A percentile compares a stretch with the other conserved stretches of the same genome.
Conservation (phyloP, 2,329 filamentous ascomycete genomes). For the Paecilomyces sp. region DNA sequence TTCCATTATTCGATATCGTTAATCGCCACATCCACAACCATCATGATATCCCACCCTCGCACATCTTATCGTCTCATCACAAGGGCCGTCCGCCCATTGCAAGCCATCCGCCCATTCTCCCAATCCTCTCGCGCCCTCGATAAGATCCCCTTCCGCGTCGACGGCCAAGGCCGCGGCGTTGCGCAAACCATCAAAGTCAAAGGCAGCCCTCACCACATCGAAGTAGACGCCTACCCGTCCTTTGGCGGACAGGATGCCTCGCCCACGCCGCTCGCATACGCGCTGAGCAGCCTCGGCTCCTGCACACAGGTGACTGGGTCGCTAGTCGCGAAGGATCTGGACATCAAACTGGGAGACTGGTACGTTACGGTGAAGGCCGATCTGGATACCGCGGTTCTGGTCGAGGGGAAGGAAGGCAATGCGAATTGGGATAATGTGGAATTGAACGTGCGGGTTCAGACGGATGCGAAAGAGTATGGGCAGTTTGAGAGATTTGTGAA, state of each 20-base stretch:
- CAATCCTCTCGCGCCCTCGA: neutral
- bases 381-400: conserved; percentile 17
- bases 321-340: conserved; percentile 19
- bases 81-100: neutral
- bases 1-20: neutral
- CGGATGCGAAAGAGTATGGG: conserved; percentile 10
- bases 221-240: conserved; percentile 19
- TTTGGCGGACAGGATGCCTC: conserved; percentile 20
- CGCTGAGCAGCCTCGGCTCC: conserved; percentile 19
- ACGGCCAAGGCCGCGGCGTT: conserved; percentile 15
- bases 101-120: neutral
- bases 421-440: conserved; percentile 20
- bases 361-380: conserved; percentile 15
- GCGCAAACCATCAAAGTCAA: conserved; percentile 15
- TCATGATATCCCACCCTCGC: neutral
- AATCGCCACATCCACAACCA: neutral
- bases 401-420: conserved; percentile 18
- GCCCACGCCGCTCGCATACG: conserved; percentile 22
- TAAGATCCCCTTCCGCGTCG: conserved; percentile 14
- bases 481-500: conserved; percentile 14
- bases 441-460: conserved; percentile 17
- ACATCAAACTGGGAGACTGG: conserved; percentile 19
- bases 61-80: neutral
- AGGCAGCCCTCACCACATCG: conserved; percentile 18
- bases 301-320: conserved; percentile 24